Conservation (phyloP, 179 eudicot genomes). For the Pouteria campechiana region DNA sequence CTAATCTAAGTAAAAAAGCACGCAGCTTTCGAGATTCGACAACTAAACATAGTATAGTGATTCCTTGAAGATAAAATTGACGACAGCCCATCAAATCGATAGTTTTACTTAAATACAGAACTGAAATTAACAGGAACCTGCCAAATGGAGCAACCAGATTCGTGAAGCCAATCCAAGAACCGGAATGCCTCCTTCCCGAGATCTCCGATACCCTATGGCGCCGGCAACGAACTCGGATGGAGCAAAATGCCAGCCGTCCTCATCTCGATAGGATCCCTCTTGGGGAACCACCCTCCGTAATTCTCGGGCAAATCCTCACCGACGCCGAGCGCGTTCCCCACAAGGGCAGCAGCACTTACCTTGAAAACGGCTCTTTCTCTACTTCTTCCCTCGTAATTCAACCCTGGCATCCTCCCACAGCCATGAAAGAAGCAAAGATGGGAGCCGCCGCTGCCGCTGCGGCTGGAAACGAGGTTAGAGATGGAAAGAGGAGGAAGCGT, state of each 20-base stretch:
- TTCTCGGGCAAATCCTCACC: slow-evolving; percentile 66
- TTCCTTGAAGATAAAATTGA: background rate
- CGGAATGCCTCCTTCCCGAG: slow-evolving; percentile 59
- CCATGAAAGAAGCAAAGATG: background rate
- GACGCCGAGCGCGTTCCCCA: slow-evolving; percentile 10
- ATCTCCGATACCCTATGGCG: slow-evolving; percentile 85
- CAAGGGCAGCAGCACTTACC: slow-evolving; percentile 6
- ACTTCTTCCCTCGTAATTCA: too few species aligned
- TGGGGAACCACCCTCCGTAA: slow-evolving; percentile 50
- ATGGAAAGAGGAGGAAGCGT: slow-evolving; percentile 10
- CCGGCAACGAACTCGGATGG: slow-evolving; percentile 87
- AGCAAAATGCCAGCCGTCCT: slow-evolving; percentile 80
- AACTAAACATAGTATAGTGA: background rate
- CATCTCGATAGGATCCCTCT: slow-evolving; percentile 10
- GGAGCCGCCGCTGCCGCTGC: background rate
- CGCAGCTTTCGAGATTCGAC: background rate
- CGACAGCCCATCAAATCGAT: too few species aligned
- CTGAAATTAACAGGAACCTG: slow-evolving; percentile 34
- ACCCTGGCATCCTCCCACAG: too few species aligned
- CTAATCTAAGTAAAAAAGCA: background rate
- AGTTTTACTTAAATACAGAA: too few species aligned
- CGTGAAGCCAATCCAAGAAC: slow-evolving; percentile 84
- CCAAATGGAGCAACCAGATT: slow-evolving; percentile 84
- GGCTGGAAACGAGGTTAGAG: slow-evolving; percentile 1
- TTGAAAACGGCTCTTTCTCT: background rate